Conservation (phyloP, 2,329 filamentous ascomycete genomes). For the Aspergillus proliferans region DNA sequence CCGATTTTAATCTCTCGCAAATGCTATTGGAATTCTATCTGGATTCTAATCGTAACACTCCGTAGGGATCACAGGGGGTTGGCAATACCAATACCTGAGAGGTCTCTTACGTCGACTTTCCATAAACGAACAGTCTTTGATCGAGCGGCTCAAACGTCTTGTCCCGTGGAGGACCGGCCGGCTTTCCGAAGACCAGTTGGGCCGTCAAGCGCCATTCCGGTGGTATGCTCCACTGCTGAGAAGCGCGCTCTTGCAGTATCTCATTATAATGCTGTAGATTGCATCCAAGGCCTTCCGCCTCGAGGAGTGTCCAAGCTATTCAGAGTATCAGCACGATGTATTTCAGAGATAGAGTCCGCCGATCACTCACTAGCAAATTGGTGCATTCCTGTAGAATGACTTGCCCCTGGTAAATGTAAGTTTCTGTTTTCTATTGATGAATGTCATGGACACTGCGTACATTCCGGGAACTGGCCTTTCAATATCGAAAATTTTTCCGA, state of each 20-base stretch:
- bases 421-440: background rate
- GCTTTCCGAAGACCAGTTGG: conserved; percentile 71
- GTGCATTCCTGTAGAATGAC: background rate
- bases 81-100: too few species aligned
- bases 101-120: conserved; percentile 16
- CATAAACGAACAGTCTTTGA: conserved; percentile 30
- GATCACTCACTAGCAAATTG: background rate
- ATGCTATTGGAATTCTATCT: too few species aligned
- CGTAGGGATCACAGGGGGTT: too few species aligned
- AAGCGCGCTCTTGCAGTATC: conserved; percentile 66
- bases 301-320: conserved; percentile 66
- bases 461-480: background rate
- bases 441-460: background rate
- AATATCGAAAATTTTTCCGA: background rate
- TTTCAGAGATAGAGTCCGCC: background rate
- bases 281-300: conserved; percentile 74
- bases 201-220: conserved; percentile 68
- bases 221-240: conserved; percentile 63
- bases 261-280: conserved; percentile 94
- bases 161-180: conserved; percentile 16
- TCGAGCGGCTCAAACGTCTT: conserved; percentile 26
- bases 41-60: too few species aligned
- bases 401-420: background rate
- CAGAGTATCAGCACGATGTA: conserved; percentile 2
- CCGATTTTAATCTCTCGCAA: too few species aligned